A percentile compares a stretch with the other conserved stretches of the same genome.
Evolutionary conservation across 305 asterid species (phyloP).

Genomic region (Solanum hybrid): DNA sequence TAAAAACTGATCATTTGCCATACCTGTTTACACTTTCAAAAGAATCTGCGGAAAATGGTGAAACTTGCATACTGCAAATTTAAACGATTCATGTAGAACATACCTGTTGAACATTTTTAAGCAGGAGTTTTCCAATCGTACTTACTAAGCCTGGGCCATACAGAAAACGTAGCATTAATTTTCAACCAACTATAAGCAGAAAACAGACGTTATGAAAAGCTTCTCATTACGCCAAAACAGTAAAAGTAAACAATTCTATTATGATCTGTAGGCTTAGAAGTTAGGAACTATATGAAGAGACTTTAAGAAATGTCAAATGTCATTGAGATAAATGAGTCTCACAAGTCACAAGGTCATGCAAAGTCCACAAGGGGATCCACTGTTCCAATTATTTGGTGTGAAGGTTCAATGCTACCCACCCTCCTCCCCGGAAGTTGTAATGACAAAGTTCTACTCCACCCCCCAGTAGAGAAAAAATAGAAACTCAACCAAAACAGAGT

Average conservation of each 20-base stretch:
- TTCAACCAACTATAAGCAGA: not conserved
- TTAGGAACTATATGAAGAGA: not conserved
- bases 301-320: not conserved
- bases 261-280: conserved; percentile 2
- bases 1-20: not conserved
- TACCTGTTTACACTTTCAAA: not conserved
- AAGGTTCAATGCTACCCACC: not conserved
- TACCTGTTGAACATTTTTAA: conserved; percentile 51
- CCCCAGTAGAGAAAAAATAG: not conserved
- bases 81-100: not conserved
- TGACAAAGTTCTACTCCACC: not conserved
- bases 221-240: not conserved
- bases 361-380: not conserved
- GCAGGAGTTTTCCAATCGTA: conserved; percentile 27
- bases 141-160: conserved; percentile 29
- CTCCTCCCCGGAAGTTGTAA: not conserved
- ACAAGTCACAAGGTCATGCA: not conserved
- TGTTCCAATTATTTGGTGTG: not conserved
- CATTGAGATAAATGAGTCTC: not conserved
- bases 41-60: not conserved
- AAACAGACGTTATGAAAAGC: not conserved
- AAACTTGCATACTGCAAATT: not conserved
- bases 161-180: not conserved
- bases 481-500: not conserved
- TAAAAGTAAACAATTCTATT: not conserved